Percentiles rank a stretch among this genome's conserved stretches.
Conservation (phyloP, 2,329 filamentous ascomycete species). For the Arthrinium phaeospermum region DNA sequence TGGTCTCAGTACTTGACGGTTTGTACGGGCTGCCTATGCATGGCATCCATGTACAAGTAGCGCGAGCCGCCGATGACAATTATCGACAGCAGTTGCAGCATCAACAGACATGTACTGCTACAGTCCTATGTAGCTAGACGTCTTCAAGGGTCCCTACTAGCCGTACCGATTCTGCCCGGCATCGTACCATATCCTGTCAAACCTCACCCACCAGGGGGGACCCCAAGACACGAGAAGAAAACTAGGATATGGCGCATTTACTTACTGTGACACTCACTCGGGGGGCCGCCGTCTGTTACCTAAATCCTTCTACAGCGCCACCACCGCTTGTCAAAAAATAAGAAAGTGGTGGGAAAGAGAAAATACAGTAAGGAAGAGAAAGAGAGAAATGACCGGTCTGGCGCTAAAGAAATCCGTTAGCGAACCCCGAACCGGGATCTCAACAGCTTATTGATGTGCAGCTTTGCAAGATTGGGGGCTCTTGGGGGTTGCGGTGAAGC, state of each 20-base stretch:
- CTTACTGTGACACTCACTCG: background rate
- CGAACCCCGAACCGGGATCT: background rate
- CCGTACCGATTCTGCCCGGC: background rate
- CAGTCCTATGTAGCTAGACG: background rate
- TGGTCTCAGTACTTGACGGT: background rate
- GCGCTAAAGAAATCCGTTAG: background rate
- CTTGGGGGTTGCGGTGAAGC: slow-evolving; percentile 2
- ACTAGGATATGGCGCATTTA: background rate
- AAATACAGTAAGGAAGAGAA: background rate
- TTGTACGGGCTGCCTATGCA: background rate
- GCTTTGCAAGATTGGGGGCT: background rate
- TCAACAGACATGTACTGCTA: background rate
- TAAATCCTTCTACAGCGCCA: background rate
- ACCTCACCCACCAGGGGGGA: background rate
- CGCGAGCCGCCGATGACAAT: slow-evolving; percentile 16
- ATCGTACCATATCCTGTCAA: background rate
- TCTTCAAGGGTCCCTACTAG: background rate
- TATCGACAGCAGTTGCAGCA: background rate
- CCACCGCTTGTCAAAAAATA: background rate
- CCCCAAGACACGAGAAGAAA: background rate
- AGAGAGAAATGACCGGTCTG: background rate
- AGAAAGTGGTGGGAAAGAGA: background rate
- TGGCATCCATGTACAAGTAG: background rate
- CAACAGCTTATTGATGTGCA: background rate
- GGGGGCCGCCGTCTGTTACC: background rate